Evolutionary conservation across 1,284 basidiomycete species (phyloP), one percentile per base, ranked within the genome.

Genomic region (Exobasidium rhododendri): DNA sequence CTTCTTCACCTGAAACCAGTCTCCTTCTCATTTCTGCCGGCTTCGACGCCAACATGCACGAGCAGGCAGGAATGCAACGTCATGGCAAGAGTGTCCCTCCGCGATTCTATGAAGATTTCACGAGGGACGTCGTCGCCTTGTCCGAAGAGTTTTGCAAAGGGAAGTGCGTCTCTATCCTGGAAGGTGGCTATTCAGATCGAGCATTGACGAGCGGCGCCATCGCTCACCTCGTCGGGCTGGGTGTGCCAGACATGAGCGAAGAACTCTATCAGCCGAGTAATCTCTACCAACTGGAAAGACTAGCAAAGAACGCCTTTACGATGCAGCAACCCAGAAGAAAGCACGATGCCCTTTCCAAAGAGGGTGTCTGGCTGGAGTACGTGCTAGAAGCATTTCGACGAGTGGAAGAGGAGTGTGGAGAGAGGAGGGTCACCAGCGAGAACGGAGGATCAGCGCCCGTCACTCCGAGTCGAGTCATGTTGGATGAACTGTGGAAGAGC

Each of bases 1-100:
- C 84, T 0, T 87, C 87, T 0, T 81, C 83, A 0, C 85, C 86
- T 0, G 84, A 88, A n/a, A 87, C 89, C 70, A 89, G 89, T 0
- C 79, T 97, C 4, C 82, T 97, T 1, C 58, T 74, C n/a, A 61
- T 82, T 52, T 73, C 81, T 35, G 80, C 82, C 65, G 94, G 94
- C 1, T 93, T 97, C 81, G 94, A 97, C 71, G 94, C 93, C 0
- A 91, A 89, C 63, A 89, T 93, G 73, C 91, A 97, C 79, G 94
- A 98, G 77, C 88, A 90, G 68, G 83, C 86, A 3, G 89, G 88
- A 4, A 98, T 98, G 94, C 92, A 91, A 50, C 84, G 94, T 6
- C 94, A 97, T 79, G 85, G 87, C 52, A 87, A 92, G n/a, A 88
- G 89, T 65, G 92, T 97, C 0, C 94, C 94, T 0, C 84, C 87